Base-by-base conservation (phyloP, 83 land plant genomes). In the Thuja plicata region DNA sequence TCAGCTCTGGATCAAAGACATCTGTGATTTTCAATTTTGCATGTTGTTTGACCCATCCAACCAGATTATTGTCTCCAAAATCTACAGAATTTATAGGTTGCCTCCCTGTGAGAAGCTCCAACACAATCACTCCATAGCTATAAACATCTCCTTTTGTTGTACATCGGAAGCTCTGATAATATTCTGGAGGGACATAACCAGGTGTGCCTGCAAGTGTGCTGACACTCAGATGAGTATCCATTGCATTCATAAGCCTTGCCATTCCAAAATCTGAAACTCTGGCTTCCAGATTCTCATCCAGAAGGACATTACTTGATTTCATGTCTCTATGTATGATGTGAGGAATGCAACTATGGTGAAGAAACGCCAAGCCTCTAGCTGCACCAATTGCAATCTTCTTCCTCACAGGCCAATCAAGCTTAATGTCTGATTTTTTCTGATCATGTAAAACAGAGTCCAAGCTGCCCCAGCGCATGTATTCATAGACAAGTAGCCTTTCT, bases 131-230 rank as follows among this genome's bases (percentile, higher is more conserved):
- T 85, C 87, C 87, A 85, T 85, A 85, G 89, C 95, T 94, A 88
- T 97, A 97, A 13, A 96, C 96, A 86, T 97, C 99, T 24, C 99
- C 97, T 71, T 93, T 95, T 5, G 95, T 93, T n/a, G 96, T 94
- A 90, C 96, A 96, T 70, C 96, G 87, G 83, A 95, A 97, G 89
- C 96, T 94, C 89, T 97, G 98, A 87, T 92, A 93, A 89, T 96
- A 97, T 89, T 95, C 96, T 37, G 98, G 97, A n/a, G 97, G 95
- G 12, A 94, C 95, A 78, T 94, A 95, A 2, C 97, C 97, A 2
- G 96, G 97, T 17, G 91, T 91, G 79, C 92, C 92, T 35, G 91
- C 90, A 35, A 91, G 80, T 32, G 88, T 89, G 38, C 85, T 89
- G 41, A 90, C 91, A 78, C 88, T 85, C 16, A 89, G 37, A 89